These are phyloP conservation scores for Haplosporangium sp. DNA, from an alignment of 371 early-diverging fungal genomes.

Conservation along the genomic window DNA sequence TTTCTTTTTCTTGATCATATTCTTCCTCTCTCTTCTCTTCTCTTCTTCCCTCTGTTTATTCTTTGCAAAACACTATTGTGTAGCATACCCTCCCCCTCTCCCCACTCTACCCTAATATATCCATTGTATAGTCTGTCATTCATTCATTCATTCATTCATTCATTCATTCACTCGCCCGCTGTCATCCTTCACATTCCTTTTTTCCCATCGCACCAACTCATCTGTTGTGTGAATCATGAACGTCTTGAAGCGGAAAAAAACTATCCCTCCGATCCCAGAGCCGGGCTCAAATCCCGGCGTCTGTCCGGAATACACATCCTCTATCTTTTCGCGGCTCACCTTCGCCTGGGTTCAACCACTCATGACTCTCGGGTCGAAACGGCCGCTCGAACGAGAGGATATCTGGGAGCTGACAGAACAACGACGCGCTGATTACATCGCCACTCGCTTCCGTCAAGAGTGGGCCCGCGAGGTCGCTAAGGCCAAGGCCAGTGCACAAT, in stretches of 20 bases:
- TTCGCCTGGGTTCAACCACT: conserved; percentile 56
- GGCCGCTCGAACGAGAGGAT: conserved; percentile 59
- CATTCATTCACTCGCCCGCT: not conserved
- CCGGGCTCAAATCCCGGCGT: conserved; percentile 35
- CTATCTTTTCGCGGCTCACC: conserved; percentile 45
- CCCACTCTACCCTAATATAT: no score
- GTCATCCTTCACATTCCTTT: not conserved
- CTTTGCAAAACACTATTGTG: not conserved
- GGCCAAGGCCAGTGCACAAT: conserved; percentile 1
- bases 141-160: no score
- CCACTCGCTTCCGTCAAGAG: conserved; percentile 33
- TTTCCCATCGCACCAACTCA: not conserved
- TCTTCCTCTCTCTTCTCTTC: not conserved
- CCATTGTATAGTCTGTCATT: not conserved
- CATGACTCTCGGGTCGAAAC: conserved; percentile 54
- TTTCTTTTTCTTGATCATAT: no score
- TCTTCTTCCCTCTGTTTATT: not conserved
- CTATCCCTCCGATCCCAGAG: conserved; percentile 39
- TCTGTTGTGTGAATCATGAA: conserved; percentile 13
- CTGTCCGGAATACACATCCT: conserved; percentile 52
- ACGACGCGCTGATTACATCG: conserved; percentile 38
- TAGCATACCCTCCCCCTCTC: not conserved
- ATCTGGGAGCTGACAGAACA: conserved; percentile 52
- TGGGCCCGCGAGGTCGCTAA: conserved; percentile 54
- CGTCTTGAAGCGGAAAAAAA: conserved; percentile 8